phyloP scores from a whole-genome alignment of 208 protist species.

The Wallacemonas collosoma region DNA sequence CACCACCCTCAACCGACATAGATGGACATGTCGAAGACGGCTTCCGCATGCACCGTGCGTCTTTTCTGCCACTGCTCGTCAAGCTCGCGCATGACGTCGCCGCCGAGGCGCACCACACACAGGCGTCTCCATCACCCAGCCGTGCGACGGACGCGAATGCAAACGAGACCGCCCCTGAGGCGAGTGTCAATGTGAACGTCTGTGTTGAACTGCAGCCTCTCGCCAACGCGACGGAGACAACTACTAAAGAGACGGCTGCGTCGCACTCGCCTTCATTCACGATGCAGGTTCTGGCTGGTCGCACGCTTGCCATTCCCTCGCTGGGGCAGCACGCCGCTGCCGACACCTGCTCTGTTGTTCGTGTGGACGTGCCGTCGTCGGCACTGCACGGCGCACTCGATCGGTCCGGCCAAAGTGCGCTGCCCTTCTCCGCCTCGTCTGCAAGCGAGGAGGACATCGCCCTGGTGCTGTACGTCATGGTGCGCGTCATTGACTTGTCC shows the following conservation, averaged over 20 bases:
- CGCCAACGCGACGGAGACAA: no score
- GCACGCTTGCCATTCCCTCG: slow-evolving; percentile 25
- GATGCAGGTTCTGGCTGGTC: slow-evolving; percentile 1
- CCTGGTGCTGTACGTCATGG: slow-evolving; percentile 49
- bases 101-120: slow-evolving; percentile 21
- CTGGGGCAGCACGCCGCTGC: slow-evolving; percentile 37
- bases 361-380: slow-evolving; percentile 32
- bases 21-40: slow-evolving; percentile 15
- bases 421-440: neutral
- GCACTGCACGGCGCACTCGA: slow-evolving; percentile 16
- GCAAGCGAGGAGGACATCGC: slow-evolving; percentile 22
- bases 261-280: neutral
- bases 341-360: slow-evolving; percentile 53
- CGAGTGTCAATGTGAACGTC: slow-evolving; percentile 33
- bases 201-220: slow-evolving; percentile 28
- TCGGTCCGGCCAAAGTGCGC: slow-evolving; percentile 1
- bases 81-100: slow-evolving; percentile 38
- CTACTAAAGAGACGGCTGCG: no score
- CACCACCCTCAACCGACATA: neutral
- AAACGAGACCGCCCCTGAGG: slow-evolving; percentile 23
- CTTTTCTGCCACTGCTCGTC: slow-evolving; percentile 66
- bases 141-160: slow-evolving; percentile 2
- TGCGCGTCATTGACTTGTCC: slow-evolving; percentile 75
- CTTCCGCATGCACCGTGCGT: slow-evolving; percentile 27
- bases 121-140: no score